Evolutionary conservation across 441 rosid genomes (phyloP), one percentile per base, ranked within the genome.

Genomic region (Mallotus japonicus): DNA sequence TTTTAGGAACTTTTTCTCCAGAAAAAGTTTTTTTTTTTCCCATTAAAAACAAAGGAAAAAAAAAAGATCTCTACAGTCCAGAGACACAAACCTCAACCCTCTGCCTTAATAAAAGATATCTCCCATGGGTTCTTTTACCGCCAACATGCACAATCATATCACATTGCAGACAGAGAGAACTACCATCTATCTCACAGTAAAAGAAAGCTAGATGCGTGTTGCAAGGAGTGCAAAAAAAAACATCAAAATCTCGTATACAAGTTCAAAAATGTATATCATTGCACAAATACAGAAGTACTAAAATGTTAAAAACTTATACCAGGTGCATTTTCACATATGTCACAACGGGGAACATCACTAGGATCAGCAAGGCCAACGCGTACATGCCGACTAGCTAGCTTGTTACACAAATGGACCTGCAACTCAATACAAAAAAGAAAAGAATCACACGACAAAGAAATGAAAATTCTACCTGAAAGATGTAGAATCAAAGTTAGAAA

Each of bases 271-370:
- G 44, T 15, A 58, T 14, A 42, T 34, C 40, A 34, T 34, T 34
- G 40, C 40, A 69, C 42, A 67, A 61, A 16, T 32, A 22, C 37
- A 37, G 17, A n/a, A 42, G 9, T 32, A 14, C 7, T 15, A 11
- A 72, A 50, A 16, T 6, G 11, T 16, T 28, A 42, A 66, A 17
- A 50, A 32, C 32, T 13, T 74, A 77, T 81, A 91, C 98, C 98
- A 75, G 98, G 97, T 44, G 94, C 96, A 81, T 78, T 90, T 80
- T 93, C 96, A 76, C 98, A 93, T 69, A 93, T 93, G 77, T 93
- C 98, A 77, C 98, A 91, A 19, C 89, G 90, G 0, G 92, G 97
- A 57, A 88, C 92, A 74, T 81, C 90, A 67, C 92, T 93, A 19
- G 97, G 97, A 71, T 72, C 84, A 8, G 94, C 95, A 47, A 91